Base-by-base conservation (phyloP, 176 grass and related monocot species). In the Lolium perenne region DNA sequence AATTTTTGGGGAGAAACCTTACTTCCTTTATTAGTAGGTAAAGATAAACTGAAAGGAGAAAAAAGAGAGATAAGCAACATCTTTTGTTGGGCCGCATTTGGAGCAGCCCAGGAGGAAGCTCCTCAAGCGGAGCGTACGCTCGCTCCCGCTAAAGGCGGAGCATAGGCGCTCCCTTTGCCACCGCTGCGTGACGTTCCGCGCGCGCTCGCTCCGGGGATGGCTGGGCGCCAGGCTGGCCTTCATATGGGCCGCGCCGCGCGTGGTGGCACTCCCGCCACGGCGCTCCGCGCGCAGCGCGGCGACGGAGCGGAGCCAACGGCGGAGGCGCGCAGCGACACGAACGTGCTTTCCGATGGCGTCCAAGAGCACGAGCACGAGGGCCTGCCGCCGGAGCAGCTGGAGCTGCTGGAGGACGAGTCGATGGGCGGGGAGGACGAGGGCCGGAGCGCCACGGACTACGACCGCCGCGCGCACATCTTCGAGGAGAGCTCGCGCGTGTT, bases 401-500 rank as follows among this genome's bases (percentile, higher is more conserved):
- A 93, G 81, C 41, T 43, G 81, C 58, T 93, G 68, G 94, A 90
- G 87, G 87, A 88, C 62, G 79, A 62, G 74, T 91, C 83, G 67
- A 94, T 92, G 14, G 88, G 70, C 45, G 92, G 89, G 38, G 63
- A 20, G 2, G 89, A 94, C 81, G 89, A 87, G 26, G 91, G 91
- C 18, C 87, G 89, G 21, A 79, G 78, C 25, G 87, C 94, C 78
- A 88, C 83, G 10, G 94, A 94, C 84, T 97, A 97, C 73, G 92
- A 90, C 88, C 92, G 94, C 65, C 84, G 92, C 82, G 91, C 92
- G 78, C 90, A 92, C 76, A 92, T 97, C 83, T 97, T 97, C 76
- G 72, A 90, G 35, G 89, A 90, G 89, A 92, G 94, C 92, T 97
- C 92, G 8, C 64, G 91, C 62, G 92, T 92, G 49, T 97, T 97